Evolutionary conservation across 352 stramenopile genomes (phyloP), one percentile per base, ranked within the genome.

Genomic region (Phytophthora pini): DNA sequence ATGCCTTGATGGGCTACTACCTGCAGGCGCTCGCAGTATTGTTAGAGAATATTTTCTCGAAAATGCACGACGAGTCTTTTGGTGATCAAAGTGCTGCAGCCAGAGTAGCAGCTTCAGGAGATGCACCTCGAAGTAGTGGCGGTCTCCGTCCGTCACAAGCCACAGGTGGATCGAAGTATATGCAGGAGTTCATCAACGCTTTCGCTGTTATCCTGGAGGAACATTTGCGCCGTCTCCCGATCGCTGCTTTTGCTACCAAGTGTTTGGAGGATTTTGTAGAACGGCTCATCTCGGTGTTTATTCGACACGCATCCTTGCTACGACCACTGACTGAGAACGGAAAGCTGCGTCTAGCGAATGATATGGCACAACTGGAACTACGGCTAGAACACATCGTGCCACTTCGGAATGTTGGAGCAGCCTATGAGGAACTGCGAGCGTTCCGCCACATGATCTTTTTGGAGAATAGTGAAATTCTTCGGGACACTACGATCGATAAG

Each of bases 11-110:
- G 12, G 84, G 86, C 4, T 80, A 79, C 39, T 95, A 95, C 59
- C 53, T 95, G 9, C 82, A 92, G 40, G 75, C 75, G 2, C 70
- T 95, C 2, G 80, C 82, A 38, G 62, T 56, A 20, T 36, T 90
- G 4, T 32, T 93, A 10, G 85, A 94, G 45, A 49, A 47, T 7
- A 82, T 93, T 48, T 77, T 95, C 11, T 72, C 84, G 1, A 90
- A 89, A 32, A 96, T 96, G 88, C 88, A 96, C 61, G 77, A 91
- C 13, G 88, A 96, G 51, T 94, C 84, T 6, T 95, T 94, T 56
- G 86, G 74, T 8, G 73, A 92, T 59, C 63, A 76, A 62, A 61
- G 55, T 46, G 64, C 52, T 13, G 41, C 51, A 27, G 22, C 41
- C 9, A 56, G 49, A 26, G 31, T 54, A 27, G 24, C 62, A 52